Conservation (phyloP, 2,329 filamentous ascomycete genomes). For the Cyphellophora attinorum region DNA sequence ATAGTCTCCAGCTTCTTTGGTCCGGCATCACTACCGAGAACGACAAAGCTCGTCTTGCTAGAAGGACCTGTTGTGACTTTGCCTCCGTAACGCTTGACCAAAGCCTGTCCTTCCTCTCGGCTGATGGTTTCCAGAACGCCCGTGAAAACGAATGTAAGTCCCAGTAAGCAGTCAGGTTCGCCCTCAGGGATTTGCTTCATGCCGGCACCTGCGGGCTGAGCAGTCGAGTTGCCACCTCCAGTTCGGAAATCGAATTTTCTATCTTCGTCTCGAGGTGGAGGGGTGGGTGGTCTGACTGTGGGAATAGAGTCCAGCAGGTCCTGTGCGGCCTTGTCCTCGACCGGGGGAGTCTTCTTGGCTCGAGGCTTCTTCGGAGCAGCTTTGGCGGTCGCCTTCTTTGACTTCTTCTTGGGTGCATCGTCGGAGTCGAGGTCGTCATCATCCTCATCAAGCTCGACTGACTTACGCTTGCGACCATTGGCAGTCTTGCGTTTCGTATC, state of each 20-base stretch:
- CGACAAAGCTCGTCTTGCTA: constrained; percentile 87
- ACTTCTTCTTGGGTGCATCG: constrained; percentile 44
- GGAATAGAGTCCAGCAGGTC: constrained; percentile 83
- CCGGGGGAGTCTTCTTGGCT: constrained; percentile 51
- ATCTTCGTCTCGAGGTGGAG: constrained; percentile 58
- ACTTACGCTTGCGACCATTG: constrained; percentile 44
- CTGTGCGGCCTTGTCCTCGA: constrained; percentile 64
- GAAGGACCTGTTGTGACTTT: constrained; percentile 81
- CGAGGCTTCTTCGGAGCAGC: constrained; percentile 37
- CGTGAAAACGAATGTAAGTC: constrained; percentile 90
- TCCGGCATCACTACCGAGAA: constrained; percentile 82
- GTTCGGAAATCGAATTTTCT: constrained; percentile 66
- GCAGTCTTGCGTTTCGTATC: constrained; percentile 24
- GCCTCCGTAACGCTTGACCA: constrained; percentile 90
- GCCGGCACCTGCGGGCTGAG: constrained; percentile 54
- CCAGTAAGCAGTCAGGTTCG: constrained; percentile 78
- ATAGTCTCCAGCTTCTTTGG: constrained; percentile 90
- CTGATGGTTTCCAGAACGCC: constrained; percentile 72
- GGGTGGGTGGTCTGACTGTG: constrained; percentile 71
- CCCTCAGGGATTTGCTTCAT: constrained; percentile 68
- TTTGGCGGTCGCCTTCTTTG: constrained; percentile 25
- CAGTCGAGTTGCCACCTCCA: constrained; percentile 43
- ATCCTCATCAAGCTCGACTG: constrained; percentile 41
- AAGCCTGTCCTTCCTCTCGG: constrained; percentile 71
- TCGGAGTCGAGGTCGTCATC: constrained; percentile 29